Base-by-base conservation (phyloP, 2,329 filamentous ascomycete genomes). In the Penicillium sp. region DNA sequence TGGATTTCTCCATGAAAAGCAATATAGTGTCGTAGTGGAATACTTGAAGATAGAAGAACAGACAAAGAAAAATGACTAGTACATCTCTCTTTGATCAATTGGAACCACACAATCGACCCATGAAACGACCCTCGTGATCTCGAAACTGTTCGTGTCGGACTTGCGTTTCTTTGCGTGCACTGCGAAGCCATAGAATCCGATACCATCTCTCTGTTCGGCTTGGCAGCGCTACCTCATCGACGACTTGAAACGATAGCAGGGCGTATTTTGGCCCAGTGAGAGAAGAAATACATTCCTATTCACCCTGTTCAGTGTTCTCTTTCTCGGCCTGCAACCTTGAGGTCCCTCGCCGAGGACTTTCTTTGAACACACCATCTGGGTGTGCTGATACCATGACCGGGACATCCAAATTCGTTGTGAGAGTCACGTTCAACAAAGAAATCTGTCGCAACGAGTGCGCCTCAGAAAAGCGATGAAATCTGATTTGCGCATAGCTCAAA, bases 111-210 rank as follows among this genome's bases (percentile, higher is more conserved):
- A 26, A 28, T 9, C 3, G 9, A 22, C 17, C 45, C 45, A 47
- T 50, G 49, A 51, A 51, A 51, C 49, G 15, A 30, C 28, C 12
- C 28, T 51, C 17, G 30, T 35, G 49, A 35, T 30, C 30, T 22
- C 49, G 49, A 51, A 51, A 51, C 49, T 30, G 19, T 51, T 13
- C 49, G 35, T 35, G 49, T 35, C 49, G 30, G 49, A 51, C n/a
- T 30, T 22, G 2, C 35, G 49, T 51, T 51, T 51, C 49, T 51
- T 22, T 51, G 30, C 26, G 30, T 51, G 49, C 28, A 51, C 17
- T 35, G 13, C 8, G 28, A 26, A 35, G 49, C 49, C 49, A 51
- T 35, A 35, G 30, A 12, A 13, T 2, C 4, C 4, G 12, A 35
- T 50, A 33, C 26, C 15, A 7, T 50, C 47, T 4, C 44, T 49